Evolutionary conservation across 495 filamentous ascomycete genomes (phyloP), one percentile per base, ranked within the genome.

Genomic region (Penicillium bialowiezense): DNA sequence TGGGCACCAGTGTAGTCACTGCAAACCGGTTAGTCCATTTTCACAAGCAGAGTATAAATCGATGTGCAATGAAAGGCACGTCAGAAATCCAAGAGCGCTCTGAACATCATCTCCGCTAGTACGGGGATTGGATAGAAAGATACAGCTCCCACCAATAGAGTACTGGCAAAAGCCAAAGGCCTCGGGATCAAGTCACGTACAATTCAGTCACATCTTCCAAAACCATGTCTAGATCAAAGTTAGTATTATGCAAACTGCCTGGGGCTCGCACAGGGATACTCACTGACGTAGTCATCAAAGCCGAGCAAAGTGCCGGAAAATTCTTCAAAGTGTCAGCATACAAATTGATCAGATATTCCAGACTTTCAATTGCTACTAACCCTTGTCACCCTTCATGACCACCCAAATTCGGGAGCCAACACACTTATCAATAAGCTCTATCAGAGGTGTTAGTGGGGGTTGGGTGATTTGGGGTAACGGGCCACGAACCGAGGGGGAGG

Each of bases 281-380:
- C 83, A 96, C 91, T 98, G 77, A 98, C 93, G 74, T 96, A 98
- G 79, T 98, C 93, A 67, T 98, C 93, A 59, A 97, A 98, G 2
- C 93, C 93, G 28, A 96, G 79, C 18, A 98, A 74, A 5, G 89
- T 97, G 33, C 93, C 93, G 44, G 87, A 84, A 72, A 97, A 97
- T 65, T 98, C 93, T 97, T 55, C 3, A 47, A 37, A 45, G 43
- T 6, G 42, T 73, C 21, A 68, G 60, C 44, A 46, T 19, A 1
- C 28, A 21, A 28, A 10, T 28, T 33, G 13, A 20, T 15, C 20
- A 38, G 2, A 31, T 13, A 14, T 44, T 21, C 17, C 18, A 14
- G 7, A 6, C 6, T 15, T 20, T 19, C 46, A 1, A 14, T 12
- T 37, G 4, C 18, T 8, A 33, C 59, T 55, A 65, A 87, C 93